Evolutionary conservation across 352 stramenopile genomes (phyloP), one percentile per base, ranked within the genome.

Genomic region (Globisporangium spiculum): DNA sequence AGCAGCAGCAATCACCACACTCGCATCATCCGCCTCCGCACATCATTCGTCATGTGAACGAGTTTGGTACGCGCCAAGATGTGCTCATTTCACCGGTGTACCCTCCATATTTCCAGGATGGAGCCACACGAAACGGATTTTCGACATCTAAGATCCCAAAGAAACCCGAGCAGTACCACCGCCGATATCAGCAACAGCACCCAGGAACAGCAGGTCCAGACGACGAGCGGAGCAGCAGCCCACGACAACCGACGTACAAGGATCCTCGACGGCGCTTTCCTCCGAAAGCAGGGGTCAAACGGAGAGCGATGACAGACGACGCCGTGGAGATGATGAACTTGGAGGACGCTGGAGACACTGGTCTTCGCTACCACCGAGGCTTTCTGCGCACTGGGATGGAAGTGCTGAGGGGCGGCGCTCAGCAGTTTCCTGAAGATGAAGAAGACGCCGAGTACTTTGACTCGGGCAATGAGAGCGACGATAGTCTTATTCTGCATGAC

Each of bases 321-420:
- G 18, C n/a, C 1, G 24, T 52, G 8, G 7, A 36, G 52, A 67
- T n/a, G 5, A 8, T 57, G 30, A 58, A 27, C 7, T 41, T 50
- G 0, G 58, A 44, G 38, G 38, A 48, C 10, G 41, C n/a, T 9
- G 55, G 54, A 7, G 69, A 70, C 46, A 56, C 60, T 6, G 54
- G 72, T 6, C 61, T 81, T 3, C 72, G 70, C 14, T 88, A 82
- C 56, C 81, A 81, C 18, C 76, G 80, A 5, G 83, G 81, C 4
- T 89, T 91, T 46, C 65, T 93, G 7, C 79, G 76, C 6, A 73
- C 80, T 0, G 84, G 84, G 0, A 89, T 91, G 78, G 81, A 91
- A 62, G 79, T 90, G 50, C 60, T 91, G 1, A 79, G 80, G 36
- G 57, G 22, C 4, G 54, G 36, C 3, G 32, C 30, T 14, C 53